Percentiles rank a stretch among this genome's conserved stretches.
These are phyloP conservation scores for Nidularia sp. DNA, from an alignment of 768 basidiomycete species.

Conservation along the genomic window DNA sequence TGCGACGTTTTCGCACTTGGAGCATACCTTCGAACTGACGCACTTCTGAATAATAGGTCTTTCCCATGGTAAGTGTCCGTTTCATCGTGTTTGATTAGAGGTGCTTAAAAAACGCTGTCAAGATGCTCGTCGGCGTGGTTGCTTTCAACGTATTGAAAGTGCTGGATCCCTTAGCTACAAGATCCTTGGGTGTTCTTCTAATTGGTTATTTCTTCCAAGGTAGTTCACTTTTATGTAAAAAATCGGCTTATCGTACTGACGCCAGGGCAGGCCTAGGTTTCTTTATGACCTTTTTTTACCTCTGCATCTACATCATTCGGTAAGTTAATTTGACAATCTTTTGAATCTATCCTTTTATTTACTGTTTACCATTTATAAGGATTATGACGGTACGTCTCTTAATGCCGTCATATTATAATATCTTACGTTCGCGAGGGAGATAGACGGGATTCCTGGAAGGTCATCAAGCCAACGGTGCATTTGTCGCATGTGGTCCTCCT, in stretches of 20 bases:
- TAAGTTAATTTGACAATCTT: conserved; percentile 10
- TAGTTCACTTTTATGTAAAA: too few relatives aligned
- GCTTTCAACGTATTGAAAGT: conserved; percentile 38
- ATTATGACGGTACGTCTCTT: conserved; percentile 30
- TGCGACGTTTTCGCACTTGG: conserved; percentile 9
- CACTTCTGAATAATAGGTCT: conserved; percentile 11
- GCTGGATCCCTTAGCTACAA: conserved; percentile 24
- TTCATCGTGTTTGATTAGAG: not conserved
- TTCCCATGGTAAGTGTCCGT: conserved; percentile 22
- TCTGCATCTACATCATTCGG: conserved; percentile 45
- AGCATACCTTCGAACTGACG: not conserved
- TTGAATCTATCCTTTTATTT: not conserved
- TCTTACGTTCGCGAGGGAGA: too few relatives aligned
- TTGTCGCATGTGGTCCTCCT: conserved; percentile 44
- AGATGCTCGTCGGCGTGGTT: conserved; percentile 47
- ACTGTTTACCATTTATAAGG: conserved; percentile 10
- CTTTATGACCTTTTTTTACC: conserved; percentile 48
- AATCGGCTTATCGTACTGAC: too few relatives aligned
- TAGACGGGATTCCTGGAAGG: conserved; percentile 44
- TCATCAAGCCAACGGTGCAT: conserved; percentile 44
- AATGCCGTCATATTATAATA: too few relatives aligned
- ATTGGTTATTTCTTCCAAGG: conserved; percentile 47
- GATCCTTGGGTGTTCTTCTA: conserved; percentile 36
- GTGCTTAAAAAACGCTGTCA: not conserved
- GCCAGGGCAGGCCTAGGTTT: conserved; percentile 23